phyloP scores from a whole-genome alignment of 169 alveolate genomes.

The Plasmodium coatneyi region DNA sequence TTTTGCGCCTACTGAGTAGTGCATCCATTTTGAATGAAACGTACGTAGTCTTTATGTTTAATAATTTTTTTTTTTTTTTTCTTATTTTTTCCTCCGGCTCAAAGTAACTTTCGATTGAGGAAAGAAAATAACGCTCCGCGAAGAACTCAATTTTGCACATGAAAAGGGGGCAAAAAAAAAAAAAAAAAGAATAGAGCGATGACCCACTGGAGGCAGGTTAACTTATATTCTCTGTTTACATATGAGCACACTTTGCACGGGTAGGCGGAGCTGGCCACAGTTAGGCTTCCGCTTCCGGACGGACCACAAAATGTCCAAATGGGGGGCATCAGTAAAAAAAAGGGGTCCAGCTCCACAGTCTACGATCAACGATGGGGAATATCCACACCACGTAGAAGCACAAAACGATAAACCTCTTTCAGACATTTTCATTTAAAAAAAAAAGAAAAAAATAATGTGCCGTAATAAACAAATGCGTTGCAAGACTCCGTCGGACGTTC shows the following conservation, averaged over 20 bases:
- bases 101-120: not conserved
- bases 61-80: too few species aligned
- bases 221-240: not conserved
- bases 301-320: not conserved
- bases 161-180: not conserved
- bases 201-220: not conserved
- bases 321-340: not conserved
- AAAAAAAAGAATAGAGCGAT: not conserved
- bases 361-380: not conserved
- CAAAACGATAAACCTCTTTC: not conserved
- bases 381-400: not conserved
- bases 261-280: not conserved
- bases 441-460: not conserved
- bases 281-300: not conserved
- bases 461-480: not conserved
- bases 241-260: not conserved
- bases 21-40: not conserved
- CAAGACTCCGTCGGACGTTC: not conserved
- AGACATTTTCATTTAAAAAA: not conserved
- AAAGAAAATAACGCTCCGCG: not conserved
- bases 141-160: not conserved
- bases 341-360: not conserved
- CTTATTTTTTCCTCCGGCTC: not conserved
- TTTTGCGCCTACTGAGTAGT: not conserved
- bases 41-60: not conserved